Base-by-base conservation (phyloP, 306 rosid genomes). In the Astragalus membranaceus region DNA sequence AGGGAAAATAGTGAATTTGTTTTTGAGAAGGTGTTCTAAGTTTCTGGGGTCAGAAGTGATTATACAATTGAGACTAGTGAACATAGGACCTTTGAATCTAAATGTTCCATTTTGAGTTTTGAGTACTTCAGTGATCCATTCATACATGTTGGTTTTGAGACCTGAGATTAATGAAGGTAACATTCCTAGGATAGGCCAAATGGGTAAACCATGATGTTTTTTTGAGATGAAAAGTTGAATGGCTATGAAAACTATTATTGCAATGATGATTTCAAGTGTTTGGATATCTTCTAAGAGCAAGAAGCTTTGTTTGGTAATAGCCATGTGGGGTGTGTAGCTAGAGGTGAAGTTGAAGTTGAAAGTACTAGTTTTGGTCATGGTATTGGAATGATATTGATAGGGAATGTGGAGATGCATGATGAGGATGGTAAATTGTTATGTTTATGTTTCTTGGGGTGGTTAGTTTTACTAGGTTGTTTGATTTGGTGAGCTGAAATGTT, bases 181-280 rank as follows among this genome's bases (percentile, higher is more conserved):
- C 98, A 89, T 89, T 5, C 96, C 96, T 39, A 92, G 68, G 10
- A 89, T 32, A 0, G 96, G 98, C 96, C 95, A 92, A 12, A 74
- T 63, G 4, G 88, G 84, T 15, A 89, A 50, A 63, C 89, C 98
- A 33, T 84, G 82, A 5, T 29, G 81, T 46, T 72, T 83, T 82
- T 76, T 89, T 26, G 85, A 87, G 41, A 90, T 78, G 8, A 92
- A 5, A 4, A 89, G 84, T 37, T 87, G 85, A 23, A 92, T 89
- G 37, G 47, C 77, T 1, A 89, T 20, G 74, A 92, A 92, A 8
- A 84, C 88, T 6, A 78, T 44, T 10, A 75, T 3, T 4, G 98
- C 96, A 5, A 87, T 8, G 12, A 76, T 14, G 33, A 92, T 42
- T 77, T 92, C 96, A 8, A 86, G 46, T 36, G 81, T 55, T 49